Conservation (phyloP, 1,284 basidiomycete species). For the Malassezia furfur region DNA sequence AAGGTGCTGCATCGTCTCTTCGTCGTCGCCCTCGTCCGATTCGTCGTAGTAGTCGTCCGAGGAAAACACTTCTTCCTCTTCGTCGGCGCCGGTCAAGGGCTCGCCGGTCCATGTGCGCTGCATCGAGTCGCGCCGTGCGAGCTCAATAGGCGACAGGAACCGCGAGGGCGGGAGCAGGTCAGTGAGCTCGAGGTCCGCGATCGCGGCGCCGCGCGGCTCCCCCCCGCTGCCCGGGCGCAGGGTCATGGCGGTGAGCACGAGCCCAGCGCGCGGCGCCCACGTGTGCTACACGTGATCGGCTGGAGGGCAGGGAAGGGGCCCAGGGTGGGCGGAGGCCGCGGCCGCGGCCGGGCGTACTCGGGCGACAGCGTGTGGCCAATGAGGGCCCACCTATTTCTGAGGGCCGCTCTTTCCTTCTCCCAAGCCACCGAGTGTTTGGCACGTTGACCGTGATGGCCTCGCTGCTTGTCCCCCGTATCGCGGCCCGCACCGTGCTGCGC, state of each 20-base stretch:
- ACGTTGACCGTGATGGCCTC: slow-evolving; percentile 11
- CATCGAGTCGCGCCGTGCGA: neutral
- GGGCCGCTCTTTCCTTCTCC: neutral
- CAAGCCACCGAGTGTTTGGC: neutral
- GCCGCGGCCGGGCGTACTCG: too few relatives aligned
- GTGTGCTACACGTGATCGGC: neutral
- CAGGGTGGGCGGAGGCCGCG: too few relatives aligned
- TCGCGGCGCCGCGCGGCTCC: neutral
- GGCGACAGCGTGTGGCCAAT: too few relatives aligned
- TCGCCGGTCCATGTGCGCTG: neutral
- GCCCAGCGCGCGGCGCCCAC: too few relatives aligned
- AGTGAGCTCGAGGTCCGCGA: neutral
- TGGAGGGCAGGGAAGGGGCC: too few relatives aligned
- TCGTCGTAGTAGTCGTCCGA: neutral
- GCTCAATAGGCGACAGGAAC: neutral
- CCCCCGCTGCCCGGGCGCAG: neutral
- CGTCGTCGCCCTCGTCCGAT: slow-evolving; percentile 5
- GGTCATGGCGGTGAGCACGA: too few relatives aligned
- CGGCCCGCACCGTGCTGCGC: slow-evolving; percentile 4
- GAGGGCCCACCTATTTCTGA: neutral
- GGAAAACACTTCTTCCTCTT: neutral
- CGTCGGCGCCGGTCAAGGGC: neutral
- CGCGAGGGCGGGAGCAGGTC: neutral
- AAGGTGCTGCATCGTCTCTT: slow-evolving; percentile 12
- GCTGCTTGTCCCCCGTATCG: slow-evolving; percentile 11